A percentile compares a stretch with the other conserved stretches of the same genome.
These are phyloP conservation scores for Monosporascus cannonballus DNA, from an alignment of 2,329 filamentous ascomycete species.

Conservation along the genomic window DNA sequence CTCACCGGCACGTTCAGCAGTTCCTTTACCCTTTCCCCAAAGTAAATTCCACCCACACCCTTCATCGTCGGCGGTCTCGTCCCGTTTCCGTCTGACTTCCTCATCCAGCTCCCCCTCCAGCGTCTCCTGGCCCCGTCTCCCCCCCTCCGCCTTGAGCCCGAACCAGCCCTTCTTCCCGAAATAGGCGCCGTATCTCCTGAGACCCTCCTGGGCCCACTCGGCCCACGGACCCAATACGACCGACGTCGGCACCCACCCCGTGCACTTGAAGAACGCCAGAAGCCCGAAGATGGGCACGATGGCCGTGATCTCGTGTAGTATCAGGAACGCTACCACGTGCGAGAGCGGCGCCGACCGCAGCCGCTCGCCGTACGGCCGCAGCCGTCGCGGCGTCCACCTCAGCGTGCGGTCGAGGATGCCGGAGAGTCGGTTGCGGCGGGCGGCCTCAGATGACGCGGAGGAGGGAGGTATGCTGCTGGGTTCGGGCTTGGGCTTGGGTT, in stretches of 20 bases:
- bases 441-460: constrained; percentile 4
- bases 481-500: not conserved
- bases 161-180: constrained; percentile 80
- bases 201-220: constrained; percentile 50
- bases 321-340: constrained; percentile 77
- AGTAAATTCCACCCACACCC: constrained; percentile 24
- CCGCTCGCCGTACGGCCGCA: constrained; percentile 62
- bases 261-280: constrained; percentile 73
- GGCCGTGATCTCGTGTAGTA: constrained; percentile 90
- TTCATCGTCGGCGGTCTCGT: constrained; percentile 19
- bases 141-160: constrained; percentile 40
- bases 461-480: constrained; percentile 1
- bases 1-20: constrained; percentile 29
- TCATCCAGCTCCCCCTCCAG: constrained; percentile 20
- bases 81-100: constrained; percentile 15
- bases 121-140: constrained; percentile 21
- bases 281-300: constrained; percentile 72
- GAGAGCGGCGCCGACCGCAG: constrained; percentile 73
- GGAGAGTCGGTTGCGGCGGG: constrained; percentile 30
- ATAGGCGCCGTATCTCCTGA: constrained; percentile 71
- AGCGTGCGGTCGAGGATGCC: constrained; percentile 38
- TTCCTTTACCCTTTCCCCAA: constrained; percentile 20
- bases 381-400: constrained; percentile 51
- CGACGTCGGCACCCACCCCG: constrained; percentile 60
- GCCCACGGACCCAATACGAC: constrained; percentile 47